phyloP scores from a whole-genome alignment of 1,284 basidiomycete species.

The Cerrena zonata region DNA sequence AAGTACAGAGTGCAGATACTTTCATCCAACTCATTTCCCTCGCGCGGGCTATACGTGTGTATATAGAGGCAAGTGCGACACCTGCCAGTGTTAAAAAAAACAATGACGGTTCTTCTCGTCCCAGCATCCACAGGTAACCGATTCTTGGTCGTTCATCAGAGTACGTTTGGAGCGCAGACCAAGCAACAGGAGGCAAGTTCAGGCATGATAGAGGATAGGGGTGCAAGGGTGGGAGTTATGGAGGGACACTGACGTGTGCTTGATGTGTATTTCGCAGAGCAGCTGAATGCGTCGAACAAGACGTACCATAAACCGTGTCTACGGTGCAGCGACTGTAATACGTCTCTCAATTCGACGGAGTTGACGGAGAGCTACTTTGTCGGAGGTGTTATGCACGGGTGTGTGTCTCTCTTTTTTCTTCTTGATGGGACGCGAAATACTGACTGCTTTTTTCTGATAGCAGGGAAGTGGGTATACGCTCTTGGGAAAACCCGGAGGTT shows the following conservation, averaged over 20 bases:
- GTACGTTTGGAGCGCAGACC: no score
- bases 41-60: no score
- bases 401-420: conserved; percentile 13
- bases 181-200: no score
- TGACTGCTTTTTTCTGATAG: conserved; percentile 33
- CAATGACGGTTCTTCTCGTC: not conserved
- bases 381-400: conserved; percentile 70
- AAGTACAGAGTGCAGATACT: no score
- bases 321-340: conserved; percentile 63
- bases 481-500: conserved; percentile 52
- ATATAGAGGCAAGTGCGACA: no score
- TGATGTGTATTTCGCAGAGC: conserved; percentile 62
- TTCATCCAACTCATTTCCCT: no score
- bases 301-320: conserved; percentile 73
- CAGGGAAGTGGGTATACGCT: conserved; percentile 69
- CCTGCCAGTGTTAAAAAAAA: no score
- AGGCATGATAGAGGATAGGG: conserved; percentile 28
- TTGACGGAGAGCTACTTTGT: conserved; percentile 67
- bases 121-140: not conserved
- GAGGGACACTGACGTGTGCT: conserved; percentile 48
- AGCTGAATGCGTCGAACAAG: conserved; percentile 65
- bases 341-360: conserved; percentile 58
- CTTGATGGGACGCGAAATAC: not conserved
- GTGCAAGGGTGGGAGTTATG: conserved; percentile 40
- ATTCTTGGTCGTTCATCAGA: not conserved